Evolutionary conservation across 495 filamentous ascomycete genomes (phyloP).

Genomic region (Aspergillus nanangensis): DNA sequence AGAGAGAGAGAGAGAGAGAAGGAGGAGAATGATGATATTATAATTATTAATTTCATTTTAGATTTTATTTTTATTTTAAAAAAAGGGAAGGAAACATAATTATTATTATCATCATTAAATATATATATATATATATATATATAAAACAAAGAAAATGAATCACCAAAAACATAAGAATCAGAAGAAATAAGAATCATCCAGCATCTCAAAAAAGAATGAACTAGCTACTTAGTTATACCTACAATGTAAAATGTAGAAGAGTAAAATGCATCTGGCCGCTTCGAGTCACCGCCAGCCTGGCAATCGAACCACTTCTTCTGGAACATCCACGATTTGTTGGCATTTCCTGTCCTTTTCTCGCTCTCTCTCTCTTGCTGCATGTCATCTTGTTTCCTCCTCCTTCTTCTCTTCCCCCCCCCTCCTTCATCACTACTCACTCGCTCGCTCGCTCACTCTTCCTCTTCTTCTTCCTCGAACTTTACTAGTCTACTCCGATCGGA

Average conservation of each 20-base stretch:
- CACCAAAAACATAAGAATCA: no score
- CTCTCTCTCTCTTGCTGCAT: not conserved
- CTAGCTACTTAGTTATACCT: not conserved
- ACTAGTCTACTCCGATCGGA: no score
- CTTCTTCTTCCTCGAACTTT: not conserved
- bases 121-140: no score
- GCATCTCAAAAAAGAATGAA: no score
- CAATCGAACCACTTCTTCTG: conserved; percentile 4
- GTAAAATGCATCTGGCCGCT: conserved; percentile 15
- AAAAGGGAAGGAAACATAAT: no score
- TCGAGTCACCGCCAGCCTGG: conserved; percentile 21
- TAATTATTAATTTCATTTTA: not conserved
- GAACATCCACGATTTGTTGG: conserved; percentile 17
- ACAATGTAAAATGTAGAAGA: not conserved
- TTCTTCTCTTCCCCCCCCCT: not conserved
- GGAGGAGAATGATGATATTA: no score
- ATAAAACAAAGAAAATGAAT: no score
- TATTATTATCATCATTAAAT: no score
- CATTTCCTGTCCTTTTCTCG: no score
- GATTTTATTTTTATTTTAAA: no score
- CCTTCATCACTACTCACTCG: not conserved
- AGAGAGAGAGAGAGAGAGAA: no score
- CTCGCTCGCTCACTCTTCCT: not conserved
- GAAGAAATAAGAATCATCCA: no score
- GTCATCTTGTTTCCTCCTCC: not conserved